Percentiles rank a stretch among this genome's conserved stretches.
These are phyloP conservation scores for Paraglomus brasilianum DNA, from an alignment of 192 early-diverging fungal genomes.

Conservation along the genomic window DNA sequence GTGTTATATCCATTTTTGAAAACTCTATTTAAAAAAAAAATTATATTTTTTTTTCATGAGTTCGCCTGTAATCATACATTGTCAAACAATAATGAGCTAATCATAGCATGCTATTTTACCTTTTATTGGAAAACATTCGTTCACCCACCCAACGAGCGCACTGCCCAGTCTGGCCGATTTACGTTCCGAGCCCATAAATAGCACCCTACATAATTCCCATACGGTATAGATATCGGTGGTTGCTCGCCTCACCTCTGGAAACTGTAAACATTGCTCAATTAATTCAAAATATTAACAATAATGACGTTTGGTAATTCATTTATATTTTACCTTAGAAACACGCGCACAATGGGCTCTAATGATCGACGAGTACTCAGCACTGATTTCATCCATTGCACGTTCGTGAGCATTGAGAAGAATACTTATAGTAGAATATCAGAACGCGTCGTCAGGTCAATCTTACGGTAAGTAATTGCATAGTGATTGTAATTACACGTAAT, in stretches of 20 bases:
- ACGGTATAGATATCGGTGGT: background rate
- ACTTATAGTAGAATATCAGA: no score
- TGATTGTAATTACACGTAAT: no score
- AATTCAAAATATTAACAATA: no score
- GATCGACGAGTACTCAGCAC: no score
- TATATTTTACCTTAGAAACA: no score
- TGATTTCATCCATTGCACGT: no score
- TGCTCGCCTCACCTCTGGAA: background rate
- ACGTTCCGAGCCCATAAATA: background rate
- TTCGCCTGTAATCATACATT: background rate
- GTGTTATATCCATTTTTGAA: background rate
- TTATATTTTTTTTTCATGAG: background rate
- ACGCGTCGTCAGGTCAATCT: no score
- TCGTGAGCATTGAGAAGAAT: no score
- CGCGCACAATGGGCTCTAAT: no score
- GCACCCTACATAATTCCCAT: constrained; percentile 4
- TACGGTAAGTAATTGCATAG: no score
- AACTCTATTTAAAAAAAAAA: background rate
- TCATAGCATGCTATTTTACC: background rate
- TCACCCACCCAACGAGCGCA: background rate
- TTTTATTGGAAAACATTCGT: background rate
- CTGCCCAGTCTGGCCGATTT: background rate
- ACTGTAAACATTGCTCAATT: no score
- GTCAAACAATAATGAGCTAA: background rate
- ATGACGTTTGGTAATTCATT: no score